Conservation (phyloP, 2,329 filamentous ascomycete genomes). For the Fusarium equiseti region DNA sequence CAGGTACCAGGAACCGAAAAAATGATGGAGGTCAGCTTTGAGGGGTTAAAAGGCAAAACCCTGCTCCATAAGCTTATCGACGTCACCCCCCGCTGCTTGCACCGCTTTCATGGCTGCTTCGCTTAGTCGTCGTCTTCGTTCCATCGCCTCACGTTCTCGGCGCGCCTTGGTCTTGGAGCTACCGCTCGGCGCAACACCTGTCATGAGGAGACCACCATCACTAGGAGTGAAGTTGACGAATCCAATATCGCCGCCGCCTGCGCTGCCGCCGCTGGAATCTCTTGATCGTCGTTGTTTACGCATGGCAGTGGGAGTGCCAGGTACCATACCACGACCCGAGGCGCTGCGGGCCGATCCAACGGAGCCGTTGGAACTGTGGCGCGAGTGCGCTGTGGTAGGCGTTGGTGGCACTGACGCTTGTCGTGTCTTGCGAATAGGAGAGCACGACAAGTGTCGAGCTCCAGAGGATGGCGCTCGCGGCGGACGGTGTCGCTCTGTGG, state of each 20-base stretch:
- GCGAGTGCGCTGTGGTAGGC: constrained; percentile 52
- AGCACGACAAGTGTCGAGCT: constrained; percentile 60
- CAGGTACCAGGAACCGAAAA: constrained; percentile 30
- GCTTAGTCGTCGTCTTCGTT: constrained; percentile 76
- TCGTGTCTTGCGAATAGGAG: constrained; percentile 58
- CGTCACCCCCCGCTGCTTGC: constrained; percentile 76
- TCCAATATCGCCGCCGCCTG: constrained; percentile 55
- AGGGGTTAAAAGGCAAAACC: constrained; percentile 58
- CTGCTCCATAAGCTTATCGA: constrained; percentile 64
- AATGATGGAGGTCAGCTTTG: background rate
- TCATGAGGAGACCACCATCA: constrained; percentile 83
- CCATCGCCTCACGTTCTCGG: constrained; percentile 86
- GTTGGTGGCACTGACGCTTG: constrained; percentile 57
- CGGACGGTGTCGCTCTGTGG: constrained; percentile 57
- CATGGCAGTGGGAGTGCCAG: constrained; percentile 56
- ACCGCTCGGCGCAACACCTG: constrained; percentile 90
- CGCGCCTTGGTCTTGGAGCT: constrained; percentile 95
- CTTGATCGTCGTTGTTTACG: constrained; percentile 56
- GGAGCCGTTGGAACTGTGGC: constrained; percentile 57
- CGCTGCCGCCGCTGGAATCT: constrained; percentile 50
- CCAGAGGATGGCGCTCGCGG: constrained; percentile 68
- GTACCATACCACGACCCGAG: constrained; percentile 53
- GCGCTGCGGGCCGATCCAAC: constrained; percentile 53
- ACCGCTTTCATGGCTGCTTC: constrained; percentile 78
- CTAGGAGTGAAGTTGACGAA: constrained; percentile 93